Evolutionary conservation across 768 basidiomycete species (phyloP).

Genomic region (Favolaschia claudopus): DNA sequence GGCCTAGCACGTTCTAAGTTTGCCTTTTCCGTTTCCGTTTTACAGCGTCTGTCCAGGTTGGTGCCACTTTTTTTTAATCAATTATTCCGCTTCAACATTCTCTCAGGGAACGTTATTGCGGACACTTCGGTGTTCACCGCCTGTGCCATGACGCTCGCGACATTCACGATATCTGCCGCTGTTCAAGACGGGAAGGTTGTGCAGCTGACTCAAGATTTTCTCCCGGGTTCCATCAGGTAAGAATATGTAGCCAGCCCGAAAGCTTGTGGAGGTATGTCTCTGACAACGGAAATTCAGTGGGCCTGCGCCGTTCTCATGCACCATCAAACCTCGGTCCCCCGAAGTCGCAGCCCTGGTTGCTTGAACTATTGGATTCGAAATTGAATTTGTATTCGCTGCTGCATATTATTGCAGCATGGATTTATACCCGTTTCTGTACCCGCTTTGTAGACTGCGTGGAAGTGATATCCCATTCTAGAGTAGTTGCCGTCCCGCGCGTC

Average conservation of each 20-base stretch:
- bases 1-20: rapidly evolving
- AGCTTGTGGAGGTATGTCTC: background rate
- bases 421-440: too few species aligned
- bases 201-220: slow-evolving; percentile 42
- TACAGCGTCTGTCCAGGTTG: slow-evolving; percentile 19
- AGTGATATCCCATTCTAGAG: too few species aligned
- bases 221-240: slow-evolving; percentile 47
- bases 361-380: background rate
- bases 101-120: slow-evolving; percentile 39
- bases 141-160: slow-evolving; percentile 42
- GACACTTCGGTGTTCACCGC: slow-evolving; percentile 45
- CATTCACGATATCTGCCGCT: slow-evolving; percentile 41
- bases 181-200: slow-evolving; percentile 30
- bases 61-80: background rate
- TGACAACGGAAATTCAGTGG: slow-evolving; percentile 17
- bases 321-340: slow-evolving; percentile 14
- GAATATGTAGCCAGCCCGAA: too few species aligned
- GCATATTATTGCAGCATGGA: too few species aligned
- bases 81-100: background rate
- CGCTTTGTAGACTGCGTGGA: too few species aligned
- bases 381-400: too few species aligned
- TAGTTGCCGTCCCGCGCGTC: too few species aligned
- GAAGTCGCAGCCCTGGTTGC: slow-evolving; percentile 25
- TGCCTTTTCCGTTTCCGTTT: background rate
- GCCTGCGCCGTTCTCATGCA: slow-evolving; percentile 22